A percentile compares a stretch with the other conserved stretches of the same genome.
Evolutionary conservation across 2,329 filamentous ascomycete genomes (phyloP).

Genomic region (Ceratocystis ficicola): DNA sequence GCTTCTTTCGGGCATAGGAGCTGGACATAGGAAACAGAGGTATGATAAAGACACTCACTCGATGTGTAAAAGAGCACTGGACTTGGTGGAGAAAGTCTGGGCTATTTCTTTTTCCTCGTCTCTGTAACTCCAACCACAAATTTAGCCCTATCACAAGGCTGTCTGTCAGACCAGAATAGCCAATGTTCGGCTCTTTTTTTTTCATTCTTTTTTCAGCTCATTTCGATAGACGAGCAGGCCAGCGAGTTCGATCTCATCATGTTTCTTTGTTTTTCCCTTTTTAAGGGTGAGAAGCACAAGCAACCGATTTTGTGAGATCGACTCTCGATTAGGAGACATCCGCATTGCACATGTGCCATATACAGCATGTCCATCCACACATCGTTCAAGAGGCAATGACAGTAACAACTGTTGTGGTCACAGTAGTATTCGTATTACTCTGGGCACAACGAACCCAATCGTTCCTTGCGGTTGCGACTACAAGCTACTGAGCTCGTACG

Average conservation of each 20-base stretch:
- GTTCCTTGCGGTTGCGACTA: background rate
- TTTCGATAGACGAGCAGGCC: background rate
- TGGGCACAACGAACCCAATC: background rate
- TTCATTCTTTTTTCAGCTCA: background rate
- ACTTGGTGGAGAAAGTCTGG: background rate
- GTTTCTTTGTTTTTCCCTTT: background rate
- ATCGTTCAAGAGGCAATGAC: background rate
- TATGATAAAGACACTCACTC: background rate
- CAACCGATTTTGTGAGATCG: background rate
- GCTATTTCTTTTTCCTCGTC: background rate
- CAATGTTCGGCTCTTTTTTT: background rate
- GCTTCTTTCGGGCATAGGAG: background rate
- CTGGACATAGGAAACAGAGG: background rate
- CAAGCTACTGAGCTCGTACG: background rate
- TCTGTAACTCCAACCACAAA: background rate
- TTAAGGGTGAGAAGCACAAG: background rate
- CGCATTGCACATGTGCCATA: background rate
- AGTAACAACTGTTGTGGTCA: background rate
- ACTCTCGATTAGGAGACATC: background rate
- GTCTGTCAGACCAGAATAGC: background rate
- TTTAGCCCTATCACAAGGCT: slow-evolving; percentile 5
- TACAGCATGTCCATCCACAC: background rate
- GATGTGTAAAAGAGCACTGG: background rate
- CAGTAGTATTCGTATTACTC: background rate
- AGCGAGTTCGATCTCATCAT: background rate